A percentile compares a stretch with the other conserved stretches of the same genome.
Evolutionary conservation across 2,329 filamentous ascomycete genomes (phyloP).

Genomic region (Colletotrichum cuscutae): DNA sequence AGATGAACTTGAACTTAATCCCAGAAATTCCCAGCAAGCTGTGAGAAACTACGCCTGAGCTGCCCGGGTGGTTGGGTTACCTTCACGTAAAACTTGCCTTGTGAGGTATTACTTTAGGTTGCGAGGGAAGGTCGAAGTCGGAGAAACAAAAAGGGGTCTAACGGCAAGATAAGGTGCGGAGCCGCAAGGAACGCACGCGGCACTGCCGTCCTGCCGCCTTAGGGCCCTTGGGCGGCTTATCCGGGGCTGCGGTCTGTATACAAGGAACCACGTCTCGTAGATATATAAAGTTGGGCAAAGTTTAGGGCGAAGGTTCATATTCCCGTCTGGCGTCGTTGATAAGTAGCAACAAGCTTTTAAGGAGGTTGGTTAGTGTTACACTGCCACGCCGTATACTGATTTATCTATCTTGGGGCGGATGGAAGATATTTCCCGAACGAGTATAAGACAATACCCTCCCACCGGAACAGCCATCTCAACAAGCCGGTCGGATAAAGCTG

Average conservation of each 20-base stretch:
- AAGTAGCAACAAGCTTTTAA: background rate
- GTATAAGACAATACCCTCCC: background rate
- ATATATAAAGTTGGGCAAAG: background rate
- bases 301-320: background rate
- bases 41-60: background rate
- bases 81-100: no score
- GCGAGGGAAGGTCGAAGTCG: background rate
- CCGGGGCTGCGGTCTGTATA: no score
- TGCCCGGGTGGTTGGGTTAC: background rate
- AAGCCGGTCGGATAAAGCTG: background rate
- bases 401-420: background rate
- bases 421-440: background rate
- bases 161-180: no score
- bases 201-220: background rate
- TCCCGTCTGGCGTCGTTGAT: background rate
- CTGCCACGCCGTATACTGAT: background rate
- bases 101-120: background rate
- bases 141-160: background rate
- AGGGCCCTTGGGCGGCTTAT: background rate
- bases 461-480: conserved; percentile 24
- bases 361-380: background rate
- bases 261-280: no score
- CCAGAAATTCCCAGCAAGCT: background rate
- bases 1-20: background rate
- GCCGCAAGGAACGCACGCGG: background rate